phyloP scores from a whole-genome alignment of 352 stramenopile species.

The Aphanomyces stellatus region DNA sequence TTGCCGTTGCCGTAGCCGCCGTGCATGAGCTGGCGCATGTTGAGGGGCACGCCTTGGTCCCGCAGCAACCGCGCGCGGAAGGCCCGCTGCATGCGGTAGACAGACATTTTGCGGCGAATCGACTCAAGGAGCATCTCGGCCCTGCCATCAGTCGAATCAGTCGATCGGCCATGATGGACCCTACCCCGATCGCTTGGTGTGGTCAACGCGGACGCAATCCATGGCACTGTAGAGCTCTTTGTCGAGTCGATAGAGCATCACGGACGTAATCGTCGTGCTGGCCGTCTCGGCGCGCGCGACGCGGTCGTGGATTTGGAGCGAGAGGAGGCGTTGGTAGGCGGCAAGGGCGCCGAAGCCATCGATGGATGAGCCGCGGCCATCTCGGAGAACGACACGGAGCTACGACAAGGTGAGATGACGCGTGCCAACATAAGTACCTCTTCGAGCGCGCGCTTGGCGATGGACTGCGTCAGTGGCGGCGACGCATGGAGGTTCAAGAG shows the following conservation, averaged over 20 bases:
- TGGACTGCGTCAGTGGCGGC: slow-evolving; percentile 4
- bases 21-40: slow-evolving; percentile 69
- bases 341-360: slow-evolving; percentile 15
- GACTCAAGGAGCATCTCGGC: slow-evolving; percentile 59
- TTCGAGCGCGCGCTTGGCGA: background rate
- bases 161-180: background rate
- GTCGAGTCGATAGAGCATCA: slow-evolving; percentile 48
- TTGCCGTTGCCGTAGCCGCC: slow-evolving; percentile 36
- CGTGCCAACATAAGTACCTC: background rate
- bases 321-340: slow-evolving; percentile 1
- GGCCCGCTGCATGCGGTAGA: slow-evolving; percentile 54
- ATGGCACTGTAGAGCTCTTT: slow-evolving; percentile 48
- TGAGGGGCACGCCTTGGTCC: slow-evolving; percentile 54
- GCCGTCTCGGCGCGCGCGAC: slow-evolving; percentile 33
- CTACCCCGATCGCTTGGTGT: slow-evolving; percentile 26
- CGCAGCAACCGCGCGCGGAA: slow-evolving; percentile 60
- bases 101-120: slow-evolving; percentile 57
- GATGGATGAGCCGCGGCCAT: slow-evolving; percentile 14
- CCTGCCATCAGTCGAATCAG: slow-evolving; percentile 13
- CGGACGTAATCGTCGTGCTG: slow-evolving; percentile 43
- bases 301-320: slow-evolving; percentile 7
- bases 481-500: background rate
- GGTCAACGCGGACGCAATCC: slow-evolving; percentile 62
- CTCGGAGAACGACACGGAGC: background rate
- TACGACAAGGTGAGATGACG: background rate